Percentiles rank a stretch among this genome's conserved stretches.
These are phyloP conservation scores for Pythium monospermum DNA, from an alignment of 352 stramenopile species.

Conservation along the genomic window DNA sequence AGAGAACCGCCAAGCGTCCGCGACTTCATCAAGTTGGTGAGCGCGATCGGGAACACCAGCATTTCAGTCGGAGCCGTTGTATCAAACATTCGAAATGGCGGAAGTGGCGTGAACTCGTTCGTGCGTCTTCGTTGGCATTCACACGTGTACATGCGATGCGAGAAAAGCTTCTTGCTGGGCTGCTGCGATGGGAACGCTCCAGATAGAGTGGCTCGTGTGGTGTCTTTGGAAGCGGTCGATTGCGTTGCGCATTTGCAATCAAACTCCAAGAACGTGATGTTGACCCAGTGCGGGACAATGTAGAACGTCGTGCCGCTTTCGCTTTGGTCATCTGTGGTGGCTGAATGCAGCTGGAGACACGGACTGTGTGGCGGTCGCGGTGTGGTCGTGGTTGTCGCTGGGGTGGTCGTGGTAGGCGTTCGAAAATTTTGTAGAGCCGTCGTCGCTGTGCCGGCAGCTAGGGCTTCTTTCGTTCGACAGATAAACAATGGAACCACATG, in stretches of 20 bases:
- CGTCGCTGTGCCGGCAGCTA: too few relatives aligned
- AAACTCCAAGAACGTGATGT: conserved; percentile 85
- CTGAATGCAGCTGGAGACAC: too few relatives aligned
- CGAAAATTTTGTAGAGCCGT: too few relatives aligned
- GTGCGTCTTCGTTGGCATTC: conserved; percentile 41
- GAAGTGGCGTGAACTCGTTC: conserved; percentile 48
- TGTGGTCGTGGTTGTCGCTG: neutral
- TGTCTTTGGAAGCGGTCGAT: neutral
- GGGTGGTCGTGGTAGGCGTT: neutral
- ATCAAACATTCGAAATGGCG: conserved; percentile 75
- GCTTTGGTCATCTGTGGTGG: neutral
- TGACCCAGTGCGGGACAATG: conserved; percentile 95
- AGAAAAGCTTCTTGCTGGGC: conserved; percentile 18
- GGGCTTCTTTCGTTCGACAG: conserved; percentile 31
- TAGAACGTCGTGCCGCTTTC: conserved; percentile 35
- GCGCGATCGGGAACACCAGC: conserved; percentile 40
- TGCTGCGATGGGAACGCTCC: neutral
- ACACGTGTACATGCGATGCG: conserved; percentile 34
- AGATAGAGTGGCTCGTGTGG: too few relatives aligned
- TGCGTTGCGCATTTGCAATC: conserved; percentile 41
- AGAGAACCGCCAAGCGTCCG: too few relatives aligned
- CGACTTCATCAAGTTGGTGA: conserved; percentile 43
- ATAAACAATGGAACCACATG: conserved; percentile 98
- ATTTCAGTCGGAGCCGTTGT: conserved; percentile 42
- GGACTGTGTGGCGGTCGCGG: too few relatives aligned